phyloP scores from a whole-genome alignment of 768 basidiomycete species.

The Amanita polypyramis region DNA sequence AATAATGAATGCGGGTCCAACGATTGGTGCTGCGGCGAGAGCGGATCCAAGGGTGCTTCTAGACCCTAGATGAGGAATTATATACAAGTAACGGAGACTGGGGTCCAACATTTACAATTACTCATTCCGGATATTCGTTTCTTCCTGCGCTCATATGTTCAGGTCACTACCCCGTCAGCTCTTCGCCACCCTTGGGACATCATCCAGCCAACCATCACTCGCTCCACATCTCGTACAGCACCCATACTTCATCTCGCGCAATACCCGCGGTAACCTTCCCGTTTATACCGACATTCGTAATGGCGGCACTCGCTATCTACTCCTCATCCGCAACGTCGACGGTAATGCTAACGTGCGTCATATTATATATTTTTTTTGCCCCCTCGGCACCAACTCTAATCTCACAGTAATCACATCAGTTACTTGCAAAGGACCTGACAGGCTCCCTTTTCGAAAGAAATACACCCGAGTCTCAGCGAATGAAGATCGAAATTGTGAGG shows the following conservation, averaged over 20 bases:
- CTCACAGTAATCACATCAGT: constrained; percentile 24
- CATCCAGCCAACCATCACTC: not conserved
- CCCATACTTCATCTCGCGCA: constrained; percentile 57
- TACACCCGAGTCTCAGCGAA: constrained; percentile 34
- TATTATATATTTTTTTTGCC: not conserved
- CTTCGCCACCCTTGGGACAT: not conserved
- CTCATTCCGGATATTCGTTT: too few relatives aligned
- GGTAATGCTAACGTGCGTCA: constrained; percentile 48
- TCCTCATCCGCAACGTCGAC: constrained; percentile 59
- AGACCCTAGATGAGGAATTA: too few relatives aligned
- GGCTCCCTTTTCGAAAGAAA: constrained; percentile 36
- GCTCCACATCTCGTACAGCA: constrained; percentile 6
- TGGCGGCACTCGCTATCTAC: constrained; percentile 43
- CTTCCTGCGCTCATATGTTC: not conserved
- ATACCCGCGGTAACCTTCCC: constrained; percentile 55
- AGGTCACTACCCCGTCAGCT: not conserved
- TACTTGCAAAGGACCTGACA: constrained; percentile 46
- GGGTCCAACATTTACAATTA: not conserved
- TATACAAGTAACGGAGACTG: not conserved
- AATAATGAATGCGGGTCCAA: too few relatives aligned
- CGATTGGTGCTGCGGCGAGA: too few relatives aligned
- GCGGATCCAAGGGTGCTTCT: too few relatives aligned
- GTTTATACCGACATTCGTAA: constrained; percentile 71
- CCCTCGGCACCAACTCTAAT: constrained; percentile 9
- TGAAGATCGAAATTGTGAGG: constrained; percentile 37